Evolutionary conservation across 805 yeast species (phyloP), one percentile per base, ranked within the genome.

Genomic region (Phaffomyces thermotolerans): DNA sequence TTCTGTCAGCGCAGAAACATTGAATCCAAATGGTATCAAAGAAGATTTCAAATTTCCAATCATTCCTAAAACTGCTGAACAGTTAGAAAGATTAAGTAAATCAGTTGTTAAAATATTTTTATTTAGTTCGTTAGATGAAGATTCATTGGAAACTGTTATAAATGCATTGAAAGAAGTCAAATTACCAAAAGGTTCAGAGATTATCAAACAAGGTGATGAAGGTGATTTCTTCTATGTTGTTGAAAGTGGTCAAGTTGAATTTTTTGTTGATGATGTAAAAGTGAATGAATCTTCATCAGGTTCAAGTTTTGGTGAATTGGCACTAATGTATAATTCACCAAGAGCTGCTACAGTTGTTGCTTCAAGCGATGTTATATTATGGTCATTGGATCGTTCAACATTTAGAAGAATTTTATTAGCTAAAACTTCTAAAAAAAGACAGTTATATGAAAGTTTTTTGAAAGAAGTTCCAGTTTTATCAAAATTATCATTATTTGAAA

Each of bases 241-340:
- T 44, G 97, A 90, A 65, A 64, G 69, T 7, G 99, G 99, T 44
- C 65, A 73, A 2, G 96, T 93, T 44, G 91, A 87, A 49, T 90
- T 80, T 57, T 75, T 72, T 53, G 90, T 84, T 29, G 78, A 87
- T 60, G 66, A 62, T 20, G 61, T 73, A 36, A 75, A 79, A 56
- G 91, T 89, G 33, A 81, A 77, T 59, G 70, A 84, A 1, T 75
- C 86, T n/a, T 83, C 86, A 9, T 79, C 87, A 34, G 97, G 98
- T 7, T 78, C 95, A 5, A 81, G 91, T 37, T 93, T 93, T 65
- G 99, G 99, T 60, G 99, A 93, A 65, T 75, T 93, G 58, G 99
- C 99, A 4, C 74, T 93, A 56, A 89, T 93, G 96, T 91, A 93
- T 69, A 91, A 93, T 64, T 81, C 96, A 17, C 97, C 97, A 49